phyloP scores from a whole-genome alignment of 805 yeast genomes.

The Komagataella pseudopastoris region DNA sequence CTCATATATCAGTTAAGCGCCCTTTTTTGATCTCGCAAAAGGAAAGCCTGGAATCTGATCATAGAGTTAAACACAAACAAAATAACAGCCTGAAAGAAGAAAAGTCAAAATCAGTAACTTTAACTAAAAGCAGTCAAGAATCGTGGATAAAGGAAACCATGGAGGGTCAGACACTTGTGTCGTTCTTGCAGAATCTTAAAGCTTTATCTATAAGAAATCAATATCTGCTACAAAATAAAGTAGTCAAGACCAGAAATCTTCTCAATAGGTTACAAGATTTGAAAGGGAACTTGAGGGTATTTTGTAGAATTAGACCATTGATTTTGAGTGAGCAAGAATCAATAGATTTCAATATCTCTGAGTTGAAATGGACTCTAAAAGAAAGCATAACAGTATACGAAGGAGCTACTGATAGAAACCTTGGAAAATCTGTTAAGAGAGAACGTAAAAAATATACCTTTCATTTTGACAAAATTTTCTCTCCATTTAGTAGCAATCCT shows the following conservation, averaged over 20 bases:
- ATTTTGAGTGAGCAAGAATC: constrained; percentile 17
- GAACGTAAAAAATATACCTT: constrained; percentile 26
- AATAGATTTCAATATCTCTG: constrained; percentile 6
- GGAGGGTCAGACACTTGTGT: not conserved
- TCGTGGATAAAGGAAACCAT: not conserved
- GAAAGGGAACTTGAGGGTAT: constrained; percentile 86
- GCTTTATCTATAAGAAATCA: not conserved
- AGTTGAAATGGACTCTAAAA: not conserved
- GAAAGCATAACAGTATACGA: constrained; percentile 17
- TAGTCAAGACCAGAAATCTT: constrained; percentile 40
- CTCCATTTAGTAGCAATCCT: constrained; percentile 32
- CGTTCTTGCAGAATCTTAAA: not conserved
- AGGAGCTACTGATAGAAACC: constrained; percentile 3
- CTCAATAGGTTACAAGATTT: constrained; percentile 74
- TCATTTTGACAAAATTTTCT: constrained; percentile 71
- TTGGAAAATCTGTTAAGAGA: not conserved
- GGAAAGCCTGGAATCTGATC: not conserved
- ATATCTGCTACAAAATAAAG: constrained; percentile 19
- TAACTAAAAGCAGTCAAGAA: not conserved
- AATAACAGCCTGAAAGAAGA: not conserved
- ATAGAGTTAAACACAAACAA: not conserved
- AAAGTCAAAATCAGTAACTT: no score
- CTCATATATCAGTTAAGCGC: not conserved
- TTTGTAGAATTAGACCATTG: constrained; percentile 73
- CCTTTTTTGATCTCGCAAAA: not conserved